Base-by-base conservation (phyloP, 345 rosid species). In the Eucalyptus victrix region DNA sequence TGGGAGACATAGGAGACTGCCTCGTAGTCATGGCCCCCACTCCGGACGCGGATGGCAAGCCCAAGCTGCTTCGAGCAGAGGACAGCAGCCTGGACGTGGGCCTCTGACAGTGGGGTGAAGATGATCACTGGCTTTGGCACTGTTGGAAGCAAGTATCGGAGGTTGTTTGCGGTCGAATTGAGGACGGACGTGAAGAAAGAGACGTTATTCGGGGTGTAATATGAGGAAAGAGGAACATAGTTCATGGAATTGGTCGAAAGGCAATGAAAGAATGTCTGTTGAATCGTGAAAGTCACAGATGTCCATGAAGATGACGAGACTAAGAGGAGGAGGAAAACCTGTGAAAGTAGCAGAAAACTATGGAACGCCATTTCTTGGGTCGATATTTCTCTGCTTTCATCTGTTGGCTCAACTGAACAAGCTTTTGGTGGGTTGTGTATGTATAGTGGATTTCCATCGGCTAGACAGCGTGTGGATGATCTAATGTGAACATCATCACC, bases 1-100 rank as follows among this genome's bases (percentile, higher is more conserved):
- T 92, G 53, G 6, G 96, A 95, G 19, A 94, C 94, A 54, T 93
- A 96, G 24, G 97, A 95, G 53, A 93, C 87, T 4, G 94, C 97
- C 88, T 95, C 97, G 67, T 90, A 95, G 89, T 96, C 96, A 87
- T 95, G 98, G 50, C 99, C 98, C 0, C 99, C 97, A 21, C 97
- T 95, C 12, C 97, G 93, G 21, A 94, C 87, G 60, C 95, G 91
- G 7, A 94, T 34, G 88, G 94, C 94, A n/a, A 93, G 21, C n/a
- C 92, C 88, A 10, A 92, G 93, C 87, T 90, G 24, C 69, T 89
- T 93, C 49, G 95, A 90, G 88, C 98, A 96, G 18, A 94, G 90
- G 80, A 96, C 93, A 80, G 94, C 93, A 24, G 97, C 96, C 88
- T 94, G 97, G 53, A 96, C 94, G 8, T 96, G 98, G 89, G 96